A percentile compares a stretch with the other conserved stretches of the same genome.
These are phyloP conservation scores for Millerozyma miso DNA, from an alignment of 805 yeast species.

Conservation along the genomic window DNA sequence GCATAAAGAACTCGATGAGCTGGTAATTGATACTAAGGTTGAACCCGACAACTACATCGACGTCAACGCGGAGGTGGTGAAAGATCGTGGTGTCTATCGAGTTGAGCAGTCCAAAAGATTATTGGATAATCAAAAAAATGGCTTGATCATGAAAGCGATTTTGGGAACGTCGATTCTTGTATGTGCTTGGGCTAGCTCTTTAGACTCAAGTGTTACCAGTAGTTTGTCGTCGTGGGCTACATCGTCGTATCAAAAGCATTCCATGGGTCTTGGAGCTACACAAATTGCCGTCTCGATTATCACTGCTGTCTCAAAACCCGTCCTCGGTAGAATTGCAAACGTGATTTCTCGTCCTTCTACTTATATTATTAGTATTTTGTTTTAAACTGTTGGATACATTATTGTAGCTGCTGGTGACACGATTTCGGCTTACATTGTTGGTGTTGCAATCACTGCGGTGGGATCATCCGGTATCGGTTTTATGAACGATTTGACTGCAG, in stretches of 20 bases:
- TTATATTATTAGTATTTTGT: constrained; percentile 12
- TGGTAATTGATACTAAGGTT: neutral
- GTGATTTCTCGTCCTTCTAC: constrained; percentile 18
- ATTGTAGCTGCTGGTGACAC: constrained; percentile 16
- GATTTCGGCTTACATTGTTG: constrained; percentile 20
- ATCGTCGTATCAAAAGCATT: constrained; percentile 17
- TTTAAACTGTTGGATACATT: constrained; percentile 20
- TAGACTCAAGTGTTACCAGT: constrained; percentile 21
- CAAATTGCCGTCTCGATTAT: constrained; percentile 20
- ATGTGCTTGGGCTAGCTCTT: constrained; percentile 18
- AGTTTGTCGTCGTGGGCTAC: constrained; percentile 32
- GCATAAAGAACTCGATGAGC: neutral
- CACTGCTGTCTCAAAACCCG: constrained; percentile 19
- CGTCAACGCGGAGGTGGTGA: constrained; percentile 1
- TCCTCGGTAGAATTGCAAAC: constrained; percentile 21
- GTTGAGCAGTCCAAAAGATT: constrained; percentile 18
- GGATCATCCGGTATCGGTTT: constrained; percentile 19
- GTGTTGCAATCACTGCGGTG: constrained; percentile 16
- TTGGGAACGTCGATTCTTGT: constrained; percentile 16
- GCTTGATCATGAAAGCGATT: constrained; percentile 11
- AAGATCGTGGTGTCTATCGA: constrained; percentile 18
- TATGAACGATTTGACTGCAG: constrained; percentile 15
- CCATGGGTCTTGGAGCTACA: constrained; percentile 8
- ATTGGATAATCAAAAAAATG: constrained; percentile 13
- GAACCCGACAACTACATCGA: neutral